A percentile compares a stretch with the other conserved stretches of the same genome.
phyloP scores from a whole-genome alignment of 306 rosid genomes.

The Hippophae gyantsensis region DNA sequence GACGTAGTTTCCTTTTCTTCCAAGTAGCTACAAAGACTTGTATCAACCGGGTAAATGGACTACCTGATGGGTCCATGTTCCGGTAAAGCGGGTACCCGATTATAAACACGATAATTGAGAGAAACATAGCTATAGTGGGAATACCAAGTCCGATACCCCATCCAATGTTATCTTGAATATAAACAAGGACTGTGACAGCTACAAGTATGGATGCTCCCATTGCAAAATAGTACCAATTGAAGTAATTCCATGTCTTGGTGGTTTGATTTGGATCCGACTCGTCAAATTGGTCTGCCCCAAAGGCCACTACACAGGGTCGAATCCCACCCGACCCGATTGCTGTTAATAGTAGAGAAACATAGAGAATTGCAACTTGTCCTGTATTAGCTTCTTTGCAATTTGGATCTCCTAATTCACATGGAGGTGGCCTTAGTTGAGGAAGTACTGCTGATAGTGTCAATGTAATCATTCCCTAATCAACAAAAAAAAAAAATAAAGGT shows the following conservation, averaged over 20 bases:
- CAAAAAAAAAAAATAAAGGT: background rate
- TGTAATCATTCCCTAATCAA: conserved; percentile 63
- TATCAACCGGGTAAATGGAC: conserved; percentile 80
- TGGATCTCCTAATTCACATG: conserved; percentile 39
- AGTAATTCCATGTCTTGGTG: conserved; percentile 69
- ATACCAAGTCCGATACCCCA: conserved; percentile 92
- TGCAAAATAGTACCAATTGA: conserved; percentile 89
- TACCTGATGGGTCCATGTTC: conserved; percentile 62
- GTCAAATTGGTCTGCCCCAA: conserved; percentile 92
- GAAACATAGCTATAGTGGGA: conserved; percentile 69
- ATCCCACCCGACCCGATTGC: conserved; percentile 90
- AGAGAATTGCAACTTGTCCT: conserved; percentile 52
- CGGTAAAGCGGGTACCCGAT: conserved; percentile 77
- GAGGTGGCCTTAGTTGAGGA: conserved; percentile 69
- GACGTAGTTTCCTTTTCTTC: conserved; percentile 43
- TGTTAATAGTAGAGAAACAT: conserved; percentile 40
- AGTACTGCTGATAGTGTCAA: conserved; percentile 68
- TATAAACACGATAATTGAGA: conserved; percentile 53
- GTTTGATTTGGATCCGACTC: conserved; percentile 53
- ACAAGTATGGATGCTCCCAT: conserved; percentile 77
- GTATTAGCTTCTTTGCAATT: conserved; percentile 49
- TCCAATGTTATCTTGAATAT: conserved; percentile 79
- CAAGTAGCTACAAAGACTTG: conserved; percentile 68
- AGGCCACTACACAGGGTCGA: conserved; percentile 93
- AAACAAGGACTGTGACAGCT: conserved; percentile 82